Evolutionary conservation across 305 asterid genomes (phyloP).

Genomic region (Euphrasia arctica): DNA sequence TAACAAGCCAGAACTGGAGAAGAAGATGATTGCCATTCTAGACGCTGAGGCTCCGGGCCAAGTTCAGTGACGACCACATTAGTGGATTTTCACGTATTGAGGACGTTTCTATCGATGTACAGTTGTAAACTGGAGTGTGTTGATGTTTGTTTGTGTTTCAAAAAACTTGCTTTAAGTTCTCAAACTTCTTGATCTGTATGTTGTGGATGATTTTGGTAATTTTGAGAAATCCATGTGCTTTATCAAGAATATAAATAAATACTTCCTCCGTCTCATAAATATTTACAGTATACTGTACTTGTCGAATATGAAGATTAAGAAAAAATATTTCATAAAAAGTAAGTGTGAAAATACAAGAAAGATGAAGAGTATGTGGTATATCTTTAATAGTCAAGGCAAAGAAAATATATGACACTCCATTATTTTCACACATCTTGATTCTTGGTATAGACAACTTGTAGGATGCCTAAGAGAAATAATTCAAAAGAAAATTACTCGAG

Average conservation of each 20-base stretch:
- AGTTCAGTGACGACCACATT: conserved; percentile 21
- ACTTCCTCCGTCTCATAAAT: too few species aligned
- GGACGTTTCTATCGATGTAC: too few species aligned
- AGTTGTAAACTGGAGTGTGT: too few species aligned
- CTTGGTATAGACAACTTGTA: conserved; percentile 30
- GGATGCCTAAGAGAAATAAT: conserved; percentile 20
- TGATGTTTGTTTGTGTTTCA: too few species aligned
- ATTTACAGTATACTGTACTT: too few species aligned
- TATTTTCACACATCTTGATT: conserved; percentile 20
- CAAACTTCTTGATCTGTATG: conserved; percentile 14
- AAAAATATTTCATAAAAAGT: too few species aligned
- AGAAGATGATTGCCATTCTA: conserved; percentile 58
- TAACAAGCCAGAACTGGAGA: conserved; percentile 90
- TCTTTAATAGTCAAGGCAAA: background rate
- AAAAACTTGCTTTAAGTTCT: conserved; percentile 19
- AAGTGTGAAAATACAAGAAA: too few species aligned
- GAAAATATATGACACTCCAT: background rate
- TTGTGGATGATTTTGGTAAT: conserved; percentile 7
- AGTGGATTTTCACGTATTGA: too few species aligned
- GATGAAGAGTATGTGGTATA: background rate
- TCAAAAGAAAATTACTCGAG: conserved; percentile 24
- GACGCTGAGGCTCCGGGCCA: conserved; percentile 42
- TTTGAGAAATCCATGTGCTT: background rate
- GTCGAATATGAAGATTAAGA: too few species aligned
- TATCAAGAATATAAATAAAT: too few species aligned